These are phyloP conservation scores for Exsudoporus frostii DNA, from an alignment of 768 basidiomycete genomes.

Conservation along the genomic window DNA sequence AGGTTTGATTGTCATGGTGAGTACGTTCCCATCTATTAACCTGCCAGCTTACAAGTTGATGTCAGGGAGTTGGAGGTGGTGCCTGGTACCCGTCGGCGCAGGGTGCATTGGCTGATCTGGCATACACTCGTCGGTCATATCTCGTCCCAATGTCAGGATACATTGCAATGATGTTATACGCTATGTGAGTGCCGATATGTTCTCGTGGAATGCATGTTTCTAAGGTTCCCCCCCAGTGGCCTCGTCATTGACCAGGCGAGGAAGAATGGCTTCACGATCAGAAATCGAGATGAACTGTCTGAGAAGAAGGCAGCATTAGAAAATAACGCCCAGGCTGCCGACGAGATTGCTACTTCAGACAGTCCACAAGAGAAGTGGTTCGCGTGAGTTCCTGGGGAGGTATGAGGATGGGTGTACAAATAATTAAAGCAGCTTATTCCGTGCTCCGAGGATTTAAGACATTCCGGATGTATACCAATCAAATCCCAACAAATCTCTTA, in stretches of 20 bases:
- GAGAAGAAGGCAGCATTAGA: conserved; percentile 14
- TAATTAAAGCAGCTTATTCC: not conserved
- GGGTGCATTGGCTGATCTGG: conserved; percentile 49
- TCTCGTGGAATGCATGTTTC: not conserved
- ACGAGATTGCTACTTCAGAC: not conserved
- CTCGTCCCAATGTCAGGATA: conserved; percentile 60
- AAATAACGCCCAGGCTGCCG: not conserved
- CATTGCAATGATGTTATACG: conserved; percentile 54
- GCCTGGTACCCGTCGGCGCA: conserved; percentile 70
- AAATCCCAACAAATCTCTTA: conserved; percentile 14
- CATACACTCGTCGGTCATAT: conserved; percentile 53
- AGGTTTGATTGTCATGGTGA: conserved; percentile 60
- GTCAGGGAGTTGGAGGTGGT: conserved; percentile 56
- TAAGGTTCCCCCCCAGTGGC: conserved; percentile 37
- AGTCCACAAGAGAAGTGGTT: conserved; percentile 12
- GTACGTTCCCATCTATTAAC: not conserved
- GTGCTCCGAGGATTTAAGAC: conserved; percentile 2
- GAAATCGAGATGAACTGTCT: conserved; percentile 43
- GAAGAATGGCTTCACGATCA: conserved; percentile 48
- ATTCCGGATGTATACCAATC: conserved; percentile 2
- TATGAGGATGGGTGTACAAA: conserved; percentile 1
- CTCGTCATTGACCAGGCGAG: conserved; percentile 50
- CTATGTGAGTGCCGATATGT: conserved; percentile 40
- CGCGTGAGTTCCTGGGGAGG: conserved; percentile 13
- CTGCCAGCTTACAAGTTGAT: not conserved